Conservation (phyloP, 75 land plant species). For the Selaginella moellendorffii region DNA sequence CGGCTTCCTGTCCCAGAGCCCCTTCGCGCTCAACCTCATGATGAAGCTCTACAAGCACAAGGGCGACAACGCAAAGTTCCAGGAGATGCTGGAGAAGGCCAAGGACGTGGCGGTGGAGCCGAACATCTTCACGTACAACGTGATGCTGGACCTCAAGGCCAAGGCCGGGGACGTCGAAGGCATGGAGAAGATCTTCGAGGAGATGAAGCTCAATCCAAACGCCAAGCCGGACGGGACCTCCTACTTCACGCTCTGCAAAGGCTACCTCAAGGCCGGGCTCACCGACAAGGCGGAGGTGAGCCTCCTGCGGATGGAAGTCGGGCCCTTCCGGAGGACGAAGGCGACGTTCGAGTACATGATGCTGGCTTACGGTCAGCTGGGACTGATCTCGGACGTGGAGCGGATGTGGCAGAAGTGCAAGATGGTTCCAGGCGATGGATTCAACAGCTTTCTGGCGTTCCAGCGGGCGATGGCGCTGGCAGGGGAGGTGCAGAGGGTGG, state of each 20-base stretch:
- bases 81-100: neutral
- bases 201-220: neutral
- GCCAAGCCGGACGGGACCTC: neutral
- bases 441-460: neutral
- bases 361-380: neutral
- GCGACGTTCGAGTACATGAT: neutral
- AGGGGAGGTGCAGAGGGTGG: neutral
- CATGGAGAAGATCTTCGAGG: neutral
- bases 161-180: neutral
- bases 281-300: neutral
- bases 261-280: neutral
- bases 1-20: neutral
- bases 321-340: neutral
- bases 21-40: neutral
- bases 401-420: neutral
- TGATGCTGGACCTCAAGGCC: neutral
- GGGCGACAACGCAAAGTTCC: neutral
- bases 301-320: neutral
- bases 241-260: neutral
- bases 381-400: neutral
- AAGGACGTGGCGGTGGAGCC: neutral
- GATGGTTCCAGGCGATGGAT: neutral
- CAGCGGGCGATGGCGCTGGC: neutral
- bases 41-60: neutral
- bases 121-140: neutral